Evolutionary conservation across 306 rosid genomes (phyloP).

Genomic region (Cyclanthera cordifolia): DNA sequence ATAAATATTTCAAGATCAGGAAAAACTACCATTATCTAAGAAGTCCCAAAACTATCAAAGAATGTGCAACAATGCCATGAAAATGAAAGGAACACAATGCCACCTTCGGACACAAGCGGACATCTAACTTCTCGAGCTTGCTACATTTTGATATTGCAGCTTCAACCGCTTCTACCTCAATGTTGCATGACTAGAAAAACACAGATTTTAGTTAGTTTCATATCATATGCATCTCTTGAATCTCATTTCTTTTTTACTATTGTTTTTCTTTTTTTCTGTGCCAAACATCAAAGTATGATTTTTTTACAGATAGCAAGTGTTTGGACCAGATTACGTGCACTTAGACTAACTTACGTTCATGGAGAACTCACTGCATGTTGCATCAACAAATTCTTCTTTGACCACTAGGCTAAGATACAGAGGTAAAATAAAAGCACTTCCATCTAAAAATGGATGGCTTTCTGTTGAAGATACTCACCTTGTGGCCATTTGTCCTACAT

Average conservation of each 20-base stretch:
- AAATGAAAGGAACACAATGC: background rate
- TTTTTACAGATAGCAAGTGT: too few relatives aligned
- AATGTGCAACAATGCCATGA: background rate
- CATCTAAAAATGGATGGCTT: too few relatives aligned
- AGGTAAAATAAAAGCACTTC: too few relatives aligned
- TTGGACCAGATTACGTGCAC: too few relatives aligned
- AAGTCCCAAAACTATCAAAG: background rate
- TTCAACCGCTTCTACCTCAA: conserved; percentile 66
- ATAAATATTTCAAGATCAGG: background rate
- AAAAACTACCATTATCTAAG: background rate
- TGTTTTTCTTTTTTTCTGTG: background rate
- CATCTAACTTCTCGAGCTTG: conserved; percentile 93
- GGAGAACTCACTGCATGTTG: too few relatives aligned
- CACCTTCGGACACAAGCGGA: conserved; percentile 94
- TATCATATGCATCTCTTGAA: background rate
- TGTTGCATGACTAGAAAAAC: conserved; percentile 64
- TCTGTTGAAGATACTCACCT: too few relatives aligned
- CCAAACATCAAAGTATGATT: too few relatives aligned
- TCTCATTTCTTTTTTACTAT: background rate
- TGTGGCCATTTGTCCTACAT: too few relatives aligned
- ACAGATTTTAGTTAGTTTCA: conserved; percentile 1
- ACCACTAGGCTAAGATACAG: too few relatives aligned
- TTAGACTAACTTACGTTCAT: too few relatives aligned
- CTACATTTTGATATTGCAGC: conserved; percentile 75
- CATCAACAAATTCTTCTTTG: too few relatives aligned